These are phyloP conservation scores for Candida tallmaniae DNA, from an alignment of 805 yeast genomes.

Conservation along the genomic window DNA sequence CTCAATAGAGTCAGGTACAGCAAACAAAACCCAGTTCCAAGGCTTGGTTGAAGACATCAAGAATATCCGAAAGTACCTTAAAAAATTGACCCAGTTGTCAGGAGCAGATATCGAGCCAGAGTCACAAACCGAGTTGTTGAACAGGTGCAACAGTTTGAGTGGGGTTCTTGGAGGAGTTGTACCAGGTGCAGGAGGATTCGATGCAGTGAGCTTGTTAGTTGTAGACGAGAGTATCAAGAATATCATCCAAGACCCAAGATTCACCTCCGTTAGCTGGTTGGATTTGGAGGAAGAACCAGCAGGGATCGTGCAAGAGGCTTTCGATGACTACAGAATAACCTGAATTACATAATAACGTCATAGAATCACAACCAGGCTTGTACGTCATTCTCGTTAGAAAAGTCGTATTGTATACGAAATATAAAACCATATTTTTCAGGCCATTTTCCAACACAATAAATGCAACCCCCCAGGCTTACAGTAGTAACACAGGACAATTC, in stretches of 20 bases:
- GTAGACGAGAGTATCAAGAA: conserved; percentile 38
- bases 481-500: neutral
- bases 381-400: too few species aligned
- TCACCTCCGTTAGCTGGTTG: conserved; percentile 59
- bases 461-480: too few species aligned
- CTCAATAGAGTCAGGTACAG: conserved; percentile 1
- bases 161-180: conserved; percentile 96
- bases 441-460: too few species aligned
- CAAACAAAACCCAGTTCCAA: conserved; percentile 15
- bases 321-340: conserved; percentile 26
- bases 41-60: conserved; percentile 37
- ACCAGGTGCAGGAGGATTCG: conserved; percentile 98
- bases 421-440: too few species aligned
- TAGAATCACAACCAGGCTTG: too few species aligned
- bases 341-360: too few species aligned
- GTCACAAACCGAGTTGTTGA: conserved; percentile 65
- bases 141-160: conserved; percentile 40
- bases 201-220: conserved; percentile 78
- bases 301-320: conserved; percentile 52
- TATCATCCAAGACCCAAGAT: conserved; percentile 23
- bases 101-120: conserved; percentile 89
- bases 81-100: conserved; percentile 55
- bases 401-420: too few species aligned
- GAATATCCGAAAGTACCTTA: conserved; percentile 54
- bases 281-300: conserved; percentile 56